These are phyloP conservation scores for Didymella pomorum DNA, from an alignment of 2,329 filamentous ascomycete species.

Conservation along the genomic window DNA sequence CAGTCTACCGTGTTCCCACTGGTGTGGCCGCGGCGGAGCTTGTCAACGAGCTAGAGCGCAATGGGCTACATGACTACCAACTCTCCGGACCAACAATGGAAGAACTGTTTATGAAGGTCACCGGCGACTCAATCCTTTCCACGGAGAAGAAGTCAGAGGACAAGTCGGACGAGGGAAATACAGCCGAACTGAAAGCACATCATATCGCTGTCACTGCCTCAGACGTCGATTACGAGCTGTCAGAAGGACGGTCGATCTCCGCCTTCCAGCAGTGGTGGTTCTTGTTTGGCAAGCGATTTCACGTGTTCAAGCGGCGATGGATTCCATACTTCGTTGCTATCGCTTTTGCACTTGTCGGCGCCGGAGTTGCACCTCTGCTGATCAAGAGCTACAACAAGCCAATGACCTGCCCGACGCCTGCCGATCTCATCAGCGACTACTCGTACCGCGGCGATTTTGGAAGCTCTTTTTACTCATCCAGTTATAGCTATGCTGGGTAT, in stretches of 20 bases:
- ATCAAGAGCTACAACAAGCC: conserved; percentile 64
- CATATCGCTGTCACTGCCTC: conserved; percentile 5
- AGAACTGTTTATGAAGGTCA: conserved; percentile 85
- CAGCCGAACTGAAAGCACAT: conserved; percentile 16
- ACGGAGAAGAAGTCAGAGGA: conserved; percentile 39
- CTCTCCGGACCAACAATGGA: conserved; percentile 89
- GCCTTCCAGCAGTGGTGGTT: conserved; percentile 74
- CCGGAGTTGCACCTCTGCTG: conserved; percentile 78
- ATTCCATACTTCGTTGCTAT: conserved; percentile 77
- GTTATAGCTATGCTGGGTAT: not conserved
- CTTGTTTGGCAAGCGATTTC: conserved; percentile 77
- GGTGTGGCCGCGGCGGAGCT: conserved; percentile 74
- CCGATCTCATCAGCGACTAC: conserved; percentile 29
- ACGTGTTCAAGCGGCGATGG: conserved; percentile 77
- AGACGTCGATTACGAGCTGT: conserved; percentile 52
- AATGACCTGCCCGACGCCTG: conserved; percentile 47
- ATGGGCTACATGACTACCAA: conserved; percentile 75
- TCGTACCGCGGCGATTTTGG: conserved; percentile 25
- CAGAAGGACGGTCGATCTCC: conserved; percentile 72
- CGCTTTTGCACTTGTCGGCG: conserved; percentile 77
- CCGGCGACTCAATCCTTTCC: conserved; percentile 65
- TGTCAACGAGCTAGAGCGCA: conserved; percentile 71
- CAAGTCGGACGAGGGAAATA: conserved; percentile 39
- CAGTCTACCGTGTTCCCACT: conserved; percentile 74
- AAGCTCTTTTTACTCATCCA: not conserved